Evolutionary conservation across 1,284 basidiomycete species (phyloP).

Genomic region (Cystobasidium sp.): DNA sequence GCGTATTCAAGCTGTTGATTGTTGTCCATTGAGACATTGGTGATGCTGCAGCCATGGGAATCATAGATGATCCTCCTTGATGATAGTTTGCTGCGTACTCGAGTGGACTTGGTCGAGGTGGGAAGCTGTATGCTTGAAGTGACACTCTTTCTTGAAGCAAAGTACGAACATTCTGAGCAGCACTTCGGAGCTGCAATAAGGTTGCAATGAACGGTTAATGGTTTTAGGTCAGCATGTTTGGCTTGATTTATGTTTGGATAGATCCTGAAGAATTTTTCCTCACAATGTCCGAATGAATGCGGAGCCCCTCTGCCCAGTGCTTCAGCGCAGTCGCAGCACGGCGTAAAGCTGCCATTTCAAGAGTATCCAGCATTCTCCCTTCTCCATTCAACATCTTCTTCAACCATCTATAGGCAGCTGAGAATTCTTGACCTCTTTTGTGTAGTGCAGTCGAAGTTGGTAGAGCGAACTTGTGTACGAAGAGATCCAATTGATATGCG

Average conservation of each 20-base stretch:
- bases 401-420: conserved; percentile 40
- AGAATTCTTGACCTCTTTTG: conserved; percentile 41
- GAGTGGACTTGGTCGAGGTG: conserved; percentile 18
- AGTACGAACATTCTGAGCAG: conserved; percentile 4
- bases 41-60: neutral
- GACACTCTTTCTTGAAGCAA: conserved; percentile 24
- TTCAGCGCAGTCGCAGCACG: conserved; percentile 21
- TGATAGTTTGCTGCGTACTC: neutral
- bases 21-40: conserved; percentile 21
- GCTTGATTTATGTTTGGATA: neutral
- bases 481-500: conserved; percentile 40
- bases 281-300: conserved; percentile 38
- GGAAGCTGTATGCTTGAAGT: conserved; percentile 40
- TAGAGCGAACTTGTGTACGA: conserved; percentile 42
- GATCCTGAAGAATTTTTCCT: neutral
- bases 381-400: conserved; percentile 40
- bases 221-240: neutral
- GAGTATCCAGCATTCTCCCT: conserved; percentile 24
- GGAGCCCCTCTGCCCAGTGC: conserved; percentile 29
- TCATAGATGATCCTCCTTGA: neutral
- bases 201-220: neutral
- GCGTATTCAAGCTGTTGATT: conserved; percentile 6
- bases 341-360: conserved; percentile 34
- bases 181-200: conserved; percentile 12
- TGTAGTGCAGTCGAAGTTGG: conserved; percentile 43